Conservation (phyloP, 352 stramenopile genomes). For the Globisporangium uncinulatum region DNA sequence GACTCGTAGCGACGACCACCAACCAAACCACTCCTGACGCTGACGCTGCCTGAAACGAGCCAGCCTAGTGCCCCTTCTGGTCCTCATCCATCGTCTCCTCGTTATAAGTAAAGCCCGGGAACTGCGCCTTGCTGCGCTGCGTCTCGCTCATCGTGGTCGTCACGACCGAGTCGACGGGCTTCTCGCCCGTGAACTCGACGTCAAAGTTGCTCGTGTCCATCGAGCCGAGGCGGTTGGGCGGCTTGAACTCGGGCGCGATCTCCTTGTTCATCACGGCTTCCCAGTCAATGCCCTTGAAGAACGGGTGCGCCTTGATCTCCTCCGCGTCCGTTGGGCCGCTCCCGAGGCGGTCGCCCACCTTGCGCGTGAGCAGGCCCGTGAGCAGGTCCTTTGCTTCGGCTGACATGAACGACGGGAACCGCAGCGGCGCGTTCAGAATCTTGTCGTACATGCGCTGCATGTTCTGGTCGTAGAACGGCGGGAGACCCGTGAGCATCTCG, state of each 20-base stretch:
- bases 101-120: constrained; percentile 89
- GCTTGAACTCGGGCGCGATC: constrained; percentile 89
- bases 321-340: constrained; percentile 82
- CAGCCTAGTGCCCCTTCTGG: constrained; percentile 72
- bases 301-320: constrained; percentile 92
- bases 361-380: constrained; percentile 79
- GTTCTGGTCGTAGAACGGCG: constrained; percentile 93
- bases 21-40: not conserved
- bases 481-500: constrained; percentile 91
- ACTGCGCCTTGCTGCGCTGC: constrained; percentile 88
- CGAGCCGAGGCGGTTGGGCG: constrained; percentile 80
- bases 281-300: constrained; percentile 92
- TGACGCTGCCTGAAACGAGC: not conserved
- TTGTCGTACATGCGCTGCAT: constrained; percentile 94
- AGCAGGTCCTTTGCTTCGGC: constrained; percentile 85
- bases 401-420: constrained; percentile 89
- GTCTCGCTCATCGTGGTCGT: constrained; percentile 89
- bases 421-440: constrained; percentile 88
- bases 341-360: constrained; percentile 84
- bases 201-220: constrained; percentile 95
- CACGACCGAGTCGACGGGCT: constrained; percentile 87
- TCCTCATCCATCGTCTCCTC: constrained; percentile 84
- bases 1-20: not conserved
- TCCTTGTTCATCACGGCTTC: constrained; percentile 86
- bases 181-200: constrained; percentile 91